Conservation (phyloP, 1,284 basidiomycete genomes). For the Moniliella sp. region DNA sequence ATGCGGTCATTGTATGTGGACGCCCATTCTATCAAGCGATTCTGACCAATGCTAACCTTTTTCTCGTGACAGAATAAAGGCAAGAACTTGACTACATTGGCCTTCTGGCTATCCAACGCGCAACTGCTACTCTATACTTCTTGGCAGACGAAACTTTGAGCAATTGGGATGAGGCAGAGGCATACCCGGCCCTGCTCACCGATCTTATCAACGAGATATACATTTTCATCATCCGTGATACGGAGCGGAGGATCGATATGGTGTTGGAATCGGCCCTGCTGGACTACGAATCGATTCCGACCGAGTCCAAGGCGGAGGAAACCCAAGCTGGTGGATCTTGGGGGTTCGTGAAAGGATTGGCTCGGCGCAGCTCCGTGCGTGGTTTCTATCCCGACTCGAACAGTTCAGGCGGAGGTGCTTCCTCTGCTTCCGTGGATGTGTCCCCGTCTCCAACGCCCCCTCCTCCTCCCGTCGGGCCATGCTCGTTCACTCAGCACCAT, state of each 20-base stretch:
- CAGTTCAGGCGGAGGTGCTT: too few species aligned
- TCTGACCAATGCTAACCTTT: constrained; percentile 1
- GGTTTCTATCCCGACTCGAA: too few species aligned
- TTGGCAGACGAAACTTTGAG: constrained; percentile 37
- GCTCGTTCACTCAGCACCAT: too few species aligned
- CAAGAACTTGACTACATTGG: constrained; percentile 61
- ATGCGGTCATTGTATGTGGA: constrained; percentile 60
- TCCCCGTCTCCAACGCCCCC: too few species aligned
- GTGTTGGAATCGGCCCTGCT: constrained; percentile 63
- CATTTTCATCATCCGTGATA: constrained; percentile 86
- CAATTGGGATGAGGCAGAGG: constrained; percentile 5
- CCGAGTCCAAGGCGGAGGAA: constrained; percentile 47
- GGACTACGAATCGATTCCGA: constrained; percentile 57
- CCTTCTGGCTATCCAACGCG: constrained; percentile 86
- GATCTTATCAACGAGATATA: constrained; percentile 62
- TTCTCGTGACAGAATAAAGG: constrained; percentile 37
- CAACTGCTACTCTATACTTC: constrained; percentile 72
- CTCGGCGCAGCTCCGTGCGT: too few species aligned
- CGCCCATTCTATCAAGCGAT: constrained; percentile 6
- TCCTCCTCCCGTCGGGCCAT: too few species aligned
- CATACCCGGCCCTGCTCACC: constrained; percentile 10
- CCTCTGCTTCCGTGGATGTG: too few species aligned
- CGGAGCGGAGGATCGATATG: constrained; percentile 67
- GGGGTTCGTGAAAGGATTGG: too few species aligned
- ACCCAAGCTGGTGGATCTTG: too few species aligned